Conservation (phyloP, 106 monocot genomes). For the Hemerocallis citrina region DNA sequence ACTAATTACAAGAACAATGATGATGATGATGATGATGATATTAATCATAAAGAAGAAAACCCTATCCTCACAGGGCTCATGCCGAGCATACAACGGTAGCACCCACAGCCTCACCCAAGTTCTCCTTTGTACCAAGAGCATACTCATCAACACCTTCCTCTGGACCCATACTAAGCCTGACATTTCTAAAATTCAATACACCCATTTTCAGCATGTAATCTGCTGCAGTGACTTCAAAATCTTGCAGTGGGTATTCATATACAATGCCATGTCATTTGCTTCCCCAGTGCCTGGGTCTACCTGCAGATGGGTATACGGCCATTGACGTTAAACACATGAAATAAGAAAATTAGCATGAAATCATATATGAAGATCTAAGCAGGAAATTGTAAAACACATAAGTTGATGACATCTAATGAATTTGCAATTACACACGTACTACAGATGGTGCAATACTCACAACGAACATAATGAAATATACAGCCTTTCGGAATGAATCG, state of each 20-base stretch:
- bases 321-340: not conserved
- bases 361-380: too few species aligned
- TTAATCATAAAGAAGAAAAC: not conserved
- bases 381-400: too few species aligned
- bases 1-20: too few species aligned
- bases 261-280: constrained; percentile 88
- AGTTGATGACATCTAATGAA: too few species aligned
- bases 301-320: constrained; percentile 22
- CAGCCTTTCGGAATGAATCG: not conserved
- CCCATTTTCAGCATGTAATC: constrained; percentile 80
- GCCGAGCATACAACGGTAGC: constrained; percentile 87
- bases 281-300: constrained; percentile 83
- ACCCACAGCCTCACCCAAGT: constrained; percentile 73
- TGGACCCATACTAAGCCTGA: constrained; percentile 77
- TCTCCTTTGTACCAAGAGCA: constrained; percentile 82
- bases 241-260: constrained; percentile 96
- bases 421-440: too few species aligned
- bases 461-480: not conserved
- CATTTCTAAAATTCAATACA: constrained; percentile 89
- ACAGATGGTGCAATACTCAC: not conserved
- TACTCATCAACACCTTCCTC: constrained; percentile 92
- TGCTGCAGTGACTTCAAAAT: constrained; percentile 69
- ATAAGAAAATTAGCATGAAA: too few species aligned
- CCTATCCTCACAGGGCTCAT: constrained; percentile 96
- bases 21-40: too few species aligned